Percentiles rank a stretch among this genome's conserved stretches.
Evolutionary conservation across 805 yeast genomes (phyloP).

Genomic region (Candida sphagnicola): DNA sequence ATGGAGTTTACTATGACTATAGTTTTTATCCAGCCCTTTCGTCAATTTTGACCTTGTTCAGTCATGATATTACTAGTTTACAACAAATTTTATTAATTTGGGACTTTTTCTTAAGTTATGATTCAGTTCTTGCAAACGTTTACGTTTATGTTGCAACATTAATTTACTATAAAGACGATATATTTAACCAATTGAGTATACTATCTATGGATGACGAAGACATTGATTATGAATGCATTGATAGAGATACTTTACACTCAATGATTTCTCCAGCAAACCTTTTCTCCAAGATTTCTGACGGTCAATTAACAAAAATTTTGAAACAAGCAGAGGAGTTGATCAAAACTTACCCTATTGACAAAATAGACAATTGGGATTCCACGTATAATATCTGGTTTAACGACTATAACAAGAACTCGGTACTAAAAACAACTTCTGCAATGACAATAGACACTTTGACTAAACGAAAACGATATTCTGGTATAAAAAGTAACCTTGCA

Average conservation of each 20-base stretch:
- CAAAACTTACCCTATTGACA: slow-evolving; percentile 19
- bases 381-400: slow-evolving; percentile 33
- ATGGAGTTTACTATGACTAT: slow-evolving; percentile 30
- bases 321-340: slow-evolving; percentile 22
- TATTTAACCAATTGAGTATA: slow-evolving; percentile 26
- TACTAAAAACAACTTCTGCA: slow-evolving; percentile 30
- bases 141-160: slow-evolving; percentile 61
- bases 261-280: slow-evolving; percentile 29
- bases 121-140: slow-evolving; percentile 50
- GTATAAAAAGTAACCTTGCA: neutral
- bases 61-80: slow-evolving; percentile 61
- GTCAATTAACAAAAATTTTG: slow-evolving; percentile 22
- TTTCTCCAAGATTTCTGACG: slow-evolving; percentile 24
- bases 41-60: slow-evolving; percentile 69
- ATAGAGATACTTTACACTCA: slow-evolving; percentile 32
- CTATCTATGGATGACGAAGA: slow-evolving; percentile 2
- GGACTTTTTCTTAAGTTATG: slow-evolving; percentile 61
- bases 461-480: slow-evolving; percentile 6
- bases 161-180: slow-evolving; percentile 38
- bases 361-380: slow-evolving; percentile 13
- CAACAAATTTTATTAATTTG: slow-evolving; percentile 56
- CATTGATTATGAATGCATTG: slow-evolving; percentile 15
- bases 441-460: slow-evolving; percentile 7
- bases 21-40: slow-evolving; percentile 63
- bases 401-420: slow-evolving; percentile 30